Base-by-base conservation (phyloP, 2,329 filamentous ascomycete species). In the Bimuria novae-zelandiae region DNA sequence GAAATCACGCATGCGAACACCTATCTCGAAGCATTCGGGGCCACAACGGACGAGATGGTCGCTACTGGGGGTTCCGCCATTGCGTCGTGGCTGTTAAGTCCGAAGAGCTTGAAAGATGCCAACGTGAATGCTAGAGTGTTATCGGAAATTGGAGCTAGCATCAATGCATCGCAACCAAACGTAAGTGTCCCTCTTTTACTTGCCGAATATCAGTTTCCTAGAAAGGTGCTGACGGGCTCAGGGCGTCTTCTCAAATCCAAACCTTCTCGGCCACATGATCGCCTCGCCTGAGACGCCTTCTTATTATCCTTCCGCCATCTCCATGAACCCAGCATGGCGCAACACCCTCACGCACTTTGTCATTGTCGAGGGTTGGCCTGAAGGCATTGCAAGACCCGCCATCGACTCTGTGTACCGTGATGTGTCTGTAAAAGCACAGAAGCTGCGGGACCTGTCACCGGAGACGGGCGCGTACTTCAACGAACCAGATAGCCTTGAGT, bases 381-480 rank as follows among this genome's bases (percentile, higher is more conserved):
- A 65, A 8, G 51, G 54, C 3, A 47, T 52, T 4, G 29, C 52
- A 2, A 57, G 44, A 1, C 16, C 48, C 0, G 7, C 43, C 7
- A 59, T 63, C 7, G 49, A 60, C 11, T 19, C 48, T 3, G 61
- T 68, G 1, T 66, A 65, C 33, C 3, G 16, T 0, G 57, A 65
- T 21, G 51, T 65, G 7, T 68, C 62, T 41, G 56, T 55, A 1
- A 65, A 64, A 35, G 62, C 49, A 5, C 46, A 60, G 17, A 44
- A 49, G 1, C 50, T 70, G 19, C 55, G 62, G 0, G 23, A 53
- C 8, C 46, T 66, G 16, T 52, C 55, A 0, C 66, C 65, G 1
- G 52, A 65, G 0, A 64, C 57, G 1, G 67, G 67, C 0, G 64
- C 67, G 1, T 70, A 69, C 42, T 66, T 68, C 44, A 70, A 70